Evolutionary conservation across 1,284 basidiomycete genomes (phyloP).

Genomic region (Agaricales sp.): DNA sequence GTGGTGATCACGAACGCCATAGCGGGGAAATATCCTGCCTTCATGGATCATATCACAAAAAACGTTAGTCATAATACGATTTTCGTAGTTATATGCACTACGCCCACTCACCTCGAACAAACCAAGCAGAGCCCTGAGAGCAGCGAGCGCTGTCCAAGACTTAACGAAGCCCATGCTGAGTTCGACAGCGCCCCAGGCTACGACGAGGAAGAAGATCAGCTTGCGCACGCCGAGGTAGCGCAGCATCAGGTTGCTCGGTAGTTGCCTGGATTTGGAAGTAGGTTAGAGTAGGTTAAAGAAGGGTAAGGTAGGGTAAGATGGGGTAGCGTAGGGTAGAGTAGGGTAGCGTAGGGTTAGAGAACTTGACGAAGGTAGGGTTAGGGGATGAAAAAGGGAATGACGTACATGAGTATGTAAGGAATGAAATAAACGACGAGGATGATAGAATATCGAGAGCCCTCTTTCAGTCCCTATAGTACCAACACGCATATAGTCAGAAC

Average conservation of each 20-base stretch:
- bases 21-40: constrained; percentile 36
- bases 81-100: too few relatives aligned
- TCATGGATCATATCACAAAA: too few relatives aligned
- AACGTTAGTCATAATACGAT: too few relatives aligned
- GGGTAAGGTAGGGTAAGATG: background rate
- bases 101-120: constrained; percentile 26
- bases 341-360: constrained; percentile 1
- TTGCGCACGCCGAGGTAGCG: constrained; percentile 28
- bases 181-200: constrained; percentile 33
- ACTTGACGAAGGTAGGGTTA: constrained; percentile 1
- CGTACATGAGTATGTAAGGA: constrained; percentile 32
- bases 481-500: constrained; percentile 19
- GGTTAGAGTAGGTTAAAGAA: background rate
- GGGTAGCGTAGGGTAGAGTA: background rate
- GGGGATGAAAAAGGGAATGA: constrained; percentile 1
- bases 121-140: constrained; percentile 31
- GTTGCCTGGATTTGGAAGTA: constrained; percentile 23
- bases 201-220: constrained; percentile 28
- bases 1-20: constrained; percentile 35
- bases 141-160: constrained; percentile 26
- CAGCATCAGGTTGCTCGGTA: constrained; percentile 32
- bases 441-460: constrained; percentile 32
- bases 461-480: constrained; percentile 2
- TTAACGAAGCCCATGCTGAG: constrained; percentile 35
- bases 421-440: constrained; percentile 32